Percentiles rank a stretch among this genome's conserved stretches.
phyloP scores from a whole-genome alignment of 352 stramenopile species.

The Phytophthora uliginosa region DNA sequence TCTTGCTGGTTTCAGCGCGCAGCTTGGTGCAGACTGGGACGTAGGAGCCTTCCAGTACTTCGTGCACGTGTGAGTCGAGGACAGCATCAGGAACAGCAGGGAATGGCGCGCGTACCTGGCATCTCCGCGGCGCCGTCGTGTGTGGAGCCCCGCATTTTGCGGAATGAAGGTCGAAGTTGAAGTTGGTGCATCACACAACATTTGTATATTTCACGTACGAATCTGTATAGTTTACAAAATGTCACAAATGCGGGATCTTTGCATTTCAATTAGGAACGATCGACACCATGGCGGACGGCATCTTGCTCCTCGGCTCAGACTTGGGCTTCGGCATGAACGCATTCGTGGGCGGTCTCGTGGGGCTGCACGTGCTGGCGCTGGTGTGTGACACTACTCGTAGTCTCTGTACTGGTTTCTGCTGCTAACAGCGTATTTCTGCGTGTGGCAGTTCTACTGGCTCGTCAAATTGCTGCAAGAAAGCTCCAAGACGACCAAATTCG shows the following conservation, averaged over 20 bases:
- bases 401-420: background rate
- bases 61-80: background rate
- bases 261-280: slow-evolving; percentile 3
- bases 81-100: background rate
- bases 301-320: slow-evolving; percentile 48
- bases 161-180: slow-evolving; percentile 41
- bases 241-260: background rate
- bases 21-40: slow-evolving; percentile 11
- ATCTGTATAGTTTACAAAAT: slow-evolving; percentile 6
- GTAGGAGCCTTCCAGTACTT: background rate
- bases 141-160: slow-evolving; percentile 22
- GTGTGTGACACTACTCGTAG: slow-evolving; percentile 30
- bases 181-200: slow-evolving; percentile 11
- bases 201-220: slow-evolving; percentile 6
- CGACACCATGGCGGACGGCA: slow-evolving; percentile 26
- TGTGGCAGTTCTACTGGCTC: slow-evolving; percentile 67
- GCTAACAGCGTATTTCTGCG: slow-evolving; percentile 4
- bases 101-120: slow-evolving; percentile 8
- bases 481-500: slow-evolving; percentile 47
- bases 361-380: slow-evolving; percentile 77
- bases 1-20: slow-evolving; percentile 19
- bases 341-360: slow-evolving; percentile 74
- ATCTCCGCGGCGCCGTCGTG: background rate
- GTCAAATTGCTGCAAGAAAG: slow-evolving; percentile 70
- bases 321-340: slow-evolving; percentile 73